Conservation (phyloP, 2,329 filamentous ascomycete genomes). For the Ophiocordyceps robertsii region DNA sequence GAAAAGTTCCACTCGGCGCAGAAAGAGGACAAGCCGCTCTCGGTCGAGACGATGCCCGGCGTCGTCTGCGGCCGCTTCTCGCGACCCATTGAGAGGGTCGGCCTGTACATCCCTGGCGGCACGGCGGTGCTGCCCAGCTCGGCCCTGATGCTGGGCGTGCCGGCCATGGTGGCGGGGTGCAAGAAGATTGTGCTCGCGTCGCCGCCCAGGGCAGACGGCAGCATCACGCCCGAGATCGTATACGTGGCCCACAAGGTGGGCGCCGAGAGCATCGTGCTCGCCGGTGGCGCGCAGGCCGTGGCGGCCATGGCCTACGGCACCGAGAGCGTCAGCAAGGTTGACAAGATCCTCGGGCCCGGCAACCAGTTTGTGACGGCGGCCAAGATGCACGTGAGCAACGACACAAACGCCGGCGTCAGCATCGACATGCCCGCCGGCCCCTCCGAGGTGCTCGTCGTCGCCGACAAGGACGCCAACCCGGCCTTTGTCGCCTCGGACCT, state of each 20-base stretch:
- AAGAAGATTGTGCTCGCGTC: slow-evolving; percentile 89
- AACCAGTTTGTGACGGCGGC: slow-evolving; percentile 98
- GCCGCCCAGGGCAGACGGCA: slow-evolving; percentile 78
- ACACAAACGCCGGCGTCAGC: slow-evolving; percentile 85
- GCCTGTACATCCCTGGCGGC: slow-evolving; percentile 88
- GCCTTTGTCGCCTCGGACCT: slow-evolving; percentile 93
- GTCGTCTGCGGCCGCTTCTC: slow-evolving; percentile 89
- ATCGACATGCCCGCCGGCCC: slow-evolving; percentile 99
- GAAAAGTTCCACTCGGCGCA: slow-evolving; percentile 87
- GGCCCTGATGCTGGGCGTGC: slow-evolving; percentile 94
- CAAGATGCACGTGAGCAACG: slow-evolving; percentile 97
- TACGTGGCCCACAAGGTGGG: slow-evolving; percentile 96
- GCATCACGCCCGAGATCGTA: slow-evolving; percentile 89
- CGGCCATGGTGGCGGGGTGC: slow-evolving; percentile 94
- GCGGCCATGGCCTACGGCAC: slow-evolving; percentile 97
- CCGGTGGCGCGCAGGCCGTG: slow-evolving; percentile 88
- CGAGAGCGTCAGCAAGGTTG: slow-evolving; percentile 85
- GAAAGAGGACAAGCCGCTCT: slow-evolving; percentile 65
- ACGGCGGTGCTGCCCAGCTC: slow-evolving; percentile 96
- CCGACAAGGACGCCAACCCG: slow-evolving; percentile 76
- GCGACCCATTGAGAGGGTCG: slow-evolving; percentile 88
- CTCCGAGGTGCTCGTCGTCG: slow-evolving; percentile 91
- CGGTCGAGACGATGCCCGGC: slow-evolving; percentile 95
- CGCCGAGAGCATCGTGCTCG: slow-evolving; percentile 88
- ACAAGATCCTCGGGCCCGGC: slow-evolving; percentile 95